These are phyloP conservation scores for Salix koriyanagi DNA, from an alignment of 345 rosid species.

Conservation along the genomic window DNA sequence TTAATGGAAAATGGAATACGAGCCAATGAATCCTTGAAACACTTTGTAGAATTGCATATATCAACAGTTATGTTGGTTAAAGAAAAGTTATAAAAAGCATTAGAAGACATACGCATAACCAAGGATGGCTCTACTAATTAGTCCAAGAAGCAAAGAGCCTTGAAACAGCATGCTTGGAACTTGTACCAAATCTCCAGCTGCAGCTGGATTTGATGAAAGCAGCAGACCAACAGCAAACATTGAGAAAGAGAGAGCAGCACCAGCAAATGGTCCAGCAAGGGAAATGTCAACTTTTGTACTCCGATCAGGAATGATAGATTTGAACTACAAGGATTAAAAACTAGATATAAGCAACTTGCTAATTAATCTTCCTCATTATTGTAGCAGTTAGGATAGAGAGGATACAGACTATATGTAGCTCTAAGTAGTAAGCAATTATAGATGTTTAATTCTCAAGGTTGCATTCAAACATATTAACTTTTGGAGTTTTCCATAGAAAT, in stretches of 20 bases:
- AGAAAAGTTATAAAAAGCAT: conserved; percentile 18
- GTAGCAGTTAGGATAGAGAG: neutral
- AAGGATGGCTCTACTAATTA: conserved; percentile 84
- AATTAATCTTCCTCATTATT: conserved; percentile 5
- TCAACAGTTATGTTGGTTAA: neutral
- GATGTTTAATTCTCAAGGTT: no score
- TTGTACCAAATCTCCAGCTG: conserved; percentile 78
- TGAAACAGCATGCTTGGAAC: conserved; percentile 90
- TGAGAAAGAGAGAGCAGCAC: conserved; percentile 80
- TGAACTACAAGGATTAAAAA: conserved; percentile 54
- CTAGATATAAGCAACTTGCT: neutral
- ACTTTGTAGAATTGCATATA: conserved; percentile 5
- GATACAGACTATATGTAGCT: no score
- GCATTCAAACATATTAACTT: no score
- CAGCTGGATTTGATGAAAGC: conserved; percentile 68
- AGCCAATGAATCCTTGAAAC: neutral
- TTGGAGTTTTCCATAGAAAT: no score
- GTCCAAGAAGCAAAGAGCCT: conserved; percentile 94
- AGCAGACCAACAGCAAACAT: conserved; percentile 86
- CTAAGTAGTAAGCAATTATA: no score
- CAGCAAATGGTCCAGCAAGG: conserved; percentile 91
- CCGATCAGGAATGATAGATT: conserved; percentile 89
- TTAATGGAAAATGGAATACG: conserved; percentile 1
- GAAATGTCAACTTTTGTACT: conserved; percentile 84
- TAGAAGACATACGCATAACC: conserved; percentile 70